A percentile compares a stretch with the other conserved stretches of the same genome.
phyloP scores from a whole-genome alignment of 1,284 basidiomycete genomes.

The Sanghuangporus weigelae region DNA sequence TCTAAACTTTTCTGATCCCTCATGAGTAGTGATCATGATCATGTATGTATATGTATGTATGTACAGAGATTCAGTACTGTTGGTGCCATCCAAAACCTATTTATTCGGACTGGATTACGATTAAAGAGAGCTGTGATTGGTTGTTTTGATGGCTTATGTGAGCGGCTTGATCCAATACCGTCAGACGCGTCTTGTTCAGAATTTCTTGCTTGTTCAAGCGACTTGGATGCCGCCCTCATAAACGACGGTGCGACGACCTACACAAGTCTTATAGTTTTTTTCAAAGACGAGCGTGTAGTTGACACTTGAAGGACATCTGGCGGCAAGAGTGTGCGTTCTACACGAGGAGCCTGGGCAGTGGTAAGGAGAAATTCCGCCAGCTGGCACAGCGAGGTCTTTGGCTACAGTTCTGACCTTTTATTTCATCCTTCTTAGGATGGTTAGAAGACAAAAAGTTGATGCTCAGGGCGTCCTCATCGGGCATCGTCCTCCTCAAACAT shows the following conservation, averaged over 20 bases:
- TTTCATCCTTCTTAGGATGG: slow-evolving; percentile 45
- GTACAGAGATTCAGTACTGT: no score
- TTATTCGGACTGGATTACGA: background rate
- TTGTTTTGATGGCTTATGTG: background rate
- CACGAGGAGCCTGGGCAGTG: slow-evolving; percentile 4
- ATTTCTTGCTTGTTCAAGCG: background rate
- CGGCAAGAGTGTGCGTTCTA: background rate
- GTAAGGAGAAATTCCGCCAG: background rate
- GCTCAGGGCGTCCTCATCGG: slow-evolving; percentile 74
- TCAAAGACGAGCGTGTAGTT: background rate
- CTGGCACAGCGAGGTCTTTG: background rate
- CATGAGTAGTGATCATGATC: no score
- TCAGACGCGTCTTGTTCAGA: background rate
- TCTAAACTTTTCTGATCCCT: no score
- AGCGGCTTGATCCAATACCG: background rate
- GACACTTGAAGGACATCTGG: no score
- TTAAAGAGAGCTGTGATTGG: background rate
- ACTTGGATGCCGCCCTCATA: no score
- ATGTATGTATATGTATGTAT: no score
- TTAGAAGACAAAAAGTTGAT: slow-evolving; percentile 60
- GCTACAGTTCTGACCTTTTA: background rate
- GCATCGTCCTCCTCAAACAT: slow-evolving; percentile 41
- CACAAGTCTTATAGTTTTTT: background rate
- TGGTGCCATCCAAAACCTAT: no score
- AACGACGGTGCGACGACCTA: background rate